Conservation (phyloP, 208 protist species). For the Wallacemonas sp. region DNA sequence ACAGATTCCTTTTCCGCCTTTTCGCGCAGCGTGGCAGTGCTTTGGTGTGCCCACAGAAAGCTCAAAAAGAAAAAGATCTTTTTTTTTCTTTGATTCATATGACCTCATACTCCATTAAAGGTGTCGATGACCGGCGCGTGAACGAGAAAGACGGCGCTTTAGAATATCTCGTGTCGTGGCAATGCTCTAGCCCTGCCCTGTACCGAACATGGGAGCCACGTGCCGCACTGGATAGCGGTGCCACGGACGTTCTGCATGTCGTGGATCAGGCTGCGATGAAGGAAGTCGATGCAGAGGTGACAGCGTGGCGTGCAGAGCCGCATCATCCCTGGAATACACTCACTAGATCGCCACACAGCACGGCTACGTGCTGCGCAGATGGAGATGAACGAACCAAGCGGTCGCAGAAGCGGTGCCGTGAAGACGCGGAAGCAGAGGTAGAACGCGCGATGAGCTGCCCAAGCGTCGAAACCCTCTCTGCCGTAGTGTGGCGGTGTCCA, state of each 20-base stretch:
- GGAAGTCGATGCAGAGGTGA: constrained; percentile 25
- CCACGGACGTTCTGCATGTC: not conserved
- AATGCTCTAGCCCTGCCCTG: not conserved
- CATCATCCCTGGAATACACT: too few relatives aligned
- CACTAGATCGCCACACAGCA: too few relatives aligned
- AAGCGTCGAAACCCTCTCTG: constrained; percentile 19
- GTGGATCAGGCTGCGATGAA: constrained; percentile 54
- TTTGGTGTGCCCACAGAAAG: too few relatives aligned
- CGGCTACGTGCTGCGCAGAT: too few relatives aligned
- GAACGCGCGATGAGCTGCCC: not conserved
- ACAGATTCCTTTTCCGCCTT: too few relatives aligned
- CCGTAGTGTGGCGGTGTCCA: constrained; percentile 11
- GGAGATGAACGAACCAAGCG: too few relatives aligned
- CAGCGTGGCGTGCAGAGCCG: constrained; percentile 32
- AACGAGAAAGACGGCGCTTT: not conserved
- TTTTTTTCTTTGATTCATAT: not conserved
- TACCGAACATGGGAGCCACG: constrained; percentile 10
- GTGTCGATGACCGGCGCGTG: constrained; percentile 4
- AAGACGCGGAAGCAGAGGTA: constrained; percentile 18
- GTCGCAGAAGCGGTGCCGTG: constrained; percentile 8
- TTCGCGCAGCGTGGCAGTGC: too few relatives aligned
- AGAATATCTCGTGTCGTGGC: constrained; percentile 2
- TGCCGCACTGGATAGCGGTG: not conserved
- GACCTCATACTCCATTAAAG: not conserved
- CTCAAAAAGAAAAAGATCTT: too few relatives aligned